Base-by-base conservation (phyloP, 129 eudicot species). In the Deinandra increscens region DNA sequence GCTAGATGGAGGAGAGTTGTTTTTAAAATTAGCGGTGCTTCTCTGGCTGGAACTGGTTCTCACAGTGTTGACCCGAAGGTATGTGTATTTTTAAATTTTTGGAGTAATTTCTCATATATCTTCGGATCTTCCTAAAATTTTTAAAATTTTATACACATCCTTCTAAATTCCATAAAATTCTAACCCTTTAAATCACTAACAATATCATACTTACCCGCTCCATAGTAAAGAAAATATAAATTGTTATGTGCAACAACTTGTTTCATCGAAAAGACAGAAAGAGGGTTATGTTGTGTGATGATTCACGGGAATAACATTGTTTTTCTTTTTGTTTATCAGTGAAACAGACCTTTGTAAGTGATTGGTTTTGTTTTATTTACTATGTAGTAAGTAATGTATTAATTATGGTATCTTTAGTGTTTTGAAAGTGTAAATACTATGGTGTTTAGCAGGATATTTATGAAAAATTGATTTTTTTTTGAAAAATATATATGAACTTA, bases 1-100 rank as follows among this genome's bases (percentile, higher is more conserved):
- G 80, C 88, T 34, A 87, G 91, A 76, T 93, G 99, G 99, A 80
- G 87, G 50, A 89, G 99, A 79, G 99, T 93, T 39, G 95, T 93
- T 59, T 85, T 93, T 44, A 93, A 93, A 76, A 89, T 93, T 53
- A 93, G 99, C 31, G 99, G 99, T 54, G 85, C 95, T 83, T 86
- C 99, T 60, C 75, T 93, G 63, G 85, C 86, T 71, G 95, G 95
- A 54, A 72, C 73, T 29, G 83, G 87, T 56, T 79, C 99, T 74
- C 77, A 87, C 20, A 89, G 83, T 74, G 77, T 82, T 42, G 99
- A 93, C 55, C 95, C 99, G 18, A 87, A 93, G 97, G 99, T 93
- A 49, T 53, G 56, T 41, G 50, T 46, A 48, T 9, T 50, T 50
- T 81, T 14, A 29, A 12, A 26, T 29, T 26, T 7, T 56, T 56